Evolutionary conservation across 768 basidiomycete species (phyloP).

Genomic region (Phanerochaete carnosa): DNA sequence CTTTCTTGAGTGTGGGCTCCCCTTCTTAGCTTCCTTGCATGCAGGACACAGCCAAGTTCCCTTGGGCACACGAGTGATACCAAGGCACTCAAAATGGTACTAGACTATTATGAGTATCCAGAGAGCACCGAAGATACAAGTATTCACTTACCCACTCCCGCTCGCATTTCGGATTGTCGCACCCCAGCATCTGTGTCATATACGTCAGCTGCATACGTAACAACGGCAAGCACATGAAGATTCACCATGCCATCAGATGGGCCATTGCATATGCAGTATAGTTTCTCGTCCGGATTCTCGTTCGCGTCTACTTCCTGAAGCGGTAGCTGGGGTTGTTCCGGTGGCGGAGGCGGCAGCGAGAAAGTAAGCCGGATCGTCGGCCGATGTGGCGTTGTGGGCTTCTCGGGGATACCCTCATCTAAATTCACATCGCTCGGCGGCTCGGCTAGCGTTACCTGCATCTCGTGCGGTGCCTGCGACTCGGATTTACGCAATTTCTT

Average conservation of each 20-base stretch:
- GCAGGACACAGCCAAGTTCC: slow-evolving; percentile 19
- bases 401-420: not conserved
- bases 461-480: not conserved
- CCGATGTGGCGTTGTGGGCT: not conserved
- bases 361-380: not conserved
- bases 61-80: slow-evolving; percentile 51
- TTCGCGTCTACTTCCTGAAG: slow-evolving; percentile 11
- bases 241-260: slow-evolving; percentile 78
- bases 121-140: not conserved
- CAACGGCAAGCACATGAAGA: not conserved
- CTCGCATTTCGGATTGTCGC: slow-evolving; percentile 68
- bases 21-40: slow-evolving; percentile 22
- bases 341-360: not conserved
- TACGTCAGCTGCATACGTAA: not conserved
- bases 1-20: not conserved
- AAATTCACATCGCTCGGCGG: not conserved
- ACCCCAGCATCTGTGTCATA: slow-evolving; percentile 73
- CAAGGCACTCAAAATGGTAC: slow-evolving; percentile 75
- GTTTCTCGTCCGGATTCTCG: slow-evolving; percentile 37
- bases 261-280: slow-evolving; percentile 82
- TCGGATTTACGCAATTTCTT: slow-evolving; percentile 4
- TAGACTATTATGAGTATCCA: slow-evolving; percentile 23
- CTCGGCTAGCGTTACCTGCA: not conserved
- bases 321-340: not conserved
- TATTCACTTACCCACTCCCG: slow-evolving; percentile 72